These are phyloP conservation scores for Aureobasidium subglaciale DNA, from an alignment of 2,329 filamentous ascomycete species.

Conservation along the genomic window DNA sequence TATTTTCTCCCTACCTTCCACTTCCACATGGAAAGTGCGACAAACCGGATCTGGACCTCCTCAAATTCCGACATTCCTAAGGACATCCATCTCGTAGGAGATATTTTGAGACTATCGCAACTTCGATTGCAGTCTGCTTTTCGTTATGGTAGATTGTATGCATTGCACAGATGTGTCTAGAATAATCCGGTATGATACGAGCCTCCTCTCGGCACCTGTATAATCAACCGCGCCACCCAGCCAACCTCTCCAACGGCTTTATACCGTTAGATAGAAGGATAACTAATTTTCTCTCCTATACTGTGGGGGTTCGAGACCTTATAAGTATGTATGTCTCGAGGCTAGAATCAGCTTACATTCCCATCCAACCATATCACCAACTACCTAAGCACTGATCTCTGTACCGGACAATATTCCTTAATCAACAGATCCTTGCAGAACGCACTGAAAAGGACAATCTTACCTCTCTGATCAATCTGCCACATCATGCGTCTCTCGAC, in stretches of 20 bases:
- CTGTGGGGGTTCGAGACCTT: background rate
- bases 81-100: background rate
- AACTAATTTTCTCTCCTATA: conserved; percentile 12
- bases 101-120: background rate
- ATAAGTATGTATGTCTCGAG: conserved; percentile 7
- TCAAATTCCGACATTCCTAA: background rate
- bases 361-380: background rate
- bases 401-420: background rate
- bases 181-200: background rate
- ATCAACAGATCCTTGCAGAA: background rate
- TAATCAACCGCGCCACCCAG: conserved; percentile 11
- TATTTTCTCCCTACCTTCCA: conserved; percentile 10
- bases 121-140: background rate
- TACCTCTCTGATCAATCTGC: background rate
- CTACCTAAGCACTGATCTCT: background rate
- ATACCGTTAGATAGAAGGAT: conserved; percentile 10
- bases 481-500: conserved; percentile 12
- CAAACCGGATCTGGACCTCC: background rate
- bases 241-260: conserved; percentile 14
- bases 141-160: background rate
- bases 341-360: background rate
- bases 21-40: background rate
- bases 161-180: background rate
- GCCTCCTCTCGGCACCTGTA: conserved; percentile 12
- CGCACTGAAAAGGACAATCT: background rate